Percentiles rank a stretch among this genome's conserved stretches.
Conservation (phyloP, 1,284 basidiomycete genomes). For the Microbotryum scabiosae region DNA sequence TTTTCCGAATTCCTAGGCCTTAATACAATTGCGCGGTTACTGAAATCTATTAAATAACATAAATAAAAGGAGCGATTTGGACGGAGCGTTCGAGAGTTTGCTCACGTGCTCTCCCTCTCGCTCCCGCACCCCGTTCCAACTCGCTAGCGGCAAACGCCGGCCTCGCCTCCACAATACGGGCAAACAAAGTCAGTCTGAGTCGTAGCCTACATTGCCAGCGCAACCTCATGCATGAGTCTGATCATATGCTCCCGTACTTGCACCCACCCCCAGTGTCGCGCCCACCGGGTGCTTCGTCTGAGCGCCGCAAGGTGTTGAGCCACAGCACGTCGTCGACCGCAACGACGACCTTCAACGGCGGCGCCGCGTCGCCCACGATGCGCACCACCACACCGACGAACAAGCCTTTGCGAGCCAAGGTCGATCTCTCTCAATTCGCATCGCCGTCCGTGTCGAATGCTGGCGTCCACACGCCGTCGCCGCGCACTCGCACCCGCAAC, state of each 20-base stretch:
- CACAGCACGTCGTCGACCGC: neutral
- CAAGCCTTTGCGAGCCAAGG: conserved; percentile 14
- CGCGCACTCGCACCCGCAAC: neutral
- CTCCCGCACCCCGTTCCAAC: no score
- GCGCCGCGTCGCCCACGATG: neutral
- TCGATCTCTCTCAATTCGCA: conserved; percentile 1
- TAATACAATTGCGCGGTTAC: no score
- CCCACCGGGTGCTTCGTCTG: conserved; percentile 2
- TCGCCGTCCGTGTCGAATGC: neutral
- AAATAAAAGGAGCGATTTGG: no score
- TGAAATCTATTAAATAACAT: no score
- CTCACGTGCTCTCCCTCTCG: no score
- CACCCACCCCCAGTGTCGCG: conserved; percentile 8
- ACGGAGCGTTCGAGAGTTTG: no score
- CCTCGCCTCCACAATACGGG: no score
- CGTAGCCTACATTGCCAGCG: no score
- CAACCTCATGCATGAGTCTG: neutral
- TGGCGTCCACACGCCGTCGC: neutral
- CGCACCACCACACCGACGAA: neutral
- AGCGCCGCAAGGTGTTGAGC: conserved; percentile 11
- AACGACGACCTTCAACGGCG: neutral
- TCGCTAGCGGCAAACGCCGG: no score
- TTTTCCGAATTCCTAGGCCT: no score
- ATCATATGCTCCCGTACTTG: neutral
- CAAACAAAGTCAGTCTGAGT: no score